Evolutionary conservation across 176 grass and related monocot genomes (phyloP).

Genomic region (Cymbopogon citratus): DNA sequence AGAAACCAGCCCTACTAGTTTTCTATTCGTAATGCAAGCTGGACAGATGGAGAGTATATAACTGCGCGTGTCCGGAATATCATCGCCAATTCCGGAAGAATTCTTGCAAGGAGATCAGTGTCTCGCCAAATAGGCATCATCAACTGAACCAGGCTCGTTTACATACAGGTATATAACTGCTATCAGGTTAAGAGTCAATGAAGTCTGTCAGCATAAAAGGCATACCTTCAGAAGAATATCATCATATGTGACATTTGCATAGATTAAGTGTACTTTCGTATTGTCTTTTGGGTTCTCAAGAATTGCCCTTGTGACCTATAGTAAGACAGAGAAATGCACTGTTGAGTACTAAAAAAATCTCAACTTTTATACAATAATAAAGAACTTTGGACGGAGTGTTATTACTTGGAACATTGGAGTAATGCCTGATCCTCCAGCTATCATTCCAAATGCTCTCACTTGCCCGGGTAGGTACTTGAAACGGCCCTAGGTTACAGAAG

Average conservation of each 20-base stretch:
- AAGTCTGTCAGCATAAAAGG: not conserved
- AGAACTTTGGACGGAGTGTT: not conserved
- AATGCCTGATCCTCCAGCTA: slow-evolving; percentile 93
- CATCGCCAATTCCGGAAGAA: no score
- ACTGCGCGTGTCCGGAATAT: no score
- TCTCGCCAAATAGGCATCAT: not conserved
- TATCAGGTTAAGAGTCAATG: not conserved
- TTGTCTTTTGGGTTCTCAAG: slow-evolving; percentile 78
- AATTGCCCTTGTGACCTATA: slow-evolving; percentile 78
- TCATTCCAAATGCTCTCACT: slow-evolving; percentile 94
- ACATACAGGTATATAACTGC: not conserved
- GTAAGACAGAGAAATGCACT: slow-evolving; percentile 5
- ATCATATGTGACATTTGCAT: slow-evolving; percentile 77
- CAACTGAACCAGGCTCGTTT: not conserved
- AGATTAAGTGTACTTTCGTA: slow-evolving; percentile 75
- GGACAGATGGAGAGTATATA: not conserved
- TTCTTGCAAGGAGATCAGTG: no score
- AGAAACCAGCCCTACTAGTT: not conserved
- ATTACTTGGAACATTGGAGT: slow-evolving; percentile 97
- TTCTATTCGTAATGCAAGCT: not conserved
- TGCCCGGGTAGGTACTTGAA: slow-evolving; percentile 90
- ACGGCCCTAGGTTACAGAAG: slow-evolving; percentile 41
- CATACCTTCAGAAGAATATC: slow-evolving; percentile 88
- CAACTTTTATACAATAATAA: not conserved
- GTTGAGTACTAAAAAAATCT: slow-evolving; percentile 5